A percentile compares a stretch with the other conserved stretches of the same genome.
Evolutionary conservation across 345 rosid species (phyloP).

Genomic region (Lenwebbia sp.): DNA sequence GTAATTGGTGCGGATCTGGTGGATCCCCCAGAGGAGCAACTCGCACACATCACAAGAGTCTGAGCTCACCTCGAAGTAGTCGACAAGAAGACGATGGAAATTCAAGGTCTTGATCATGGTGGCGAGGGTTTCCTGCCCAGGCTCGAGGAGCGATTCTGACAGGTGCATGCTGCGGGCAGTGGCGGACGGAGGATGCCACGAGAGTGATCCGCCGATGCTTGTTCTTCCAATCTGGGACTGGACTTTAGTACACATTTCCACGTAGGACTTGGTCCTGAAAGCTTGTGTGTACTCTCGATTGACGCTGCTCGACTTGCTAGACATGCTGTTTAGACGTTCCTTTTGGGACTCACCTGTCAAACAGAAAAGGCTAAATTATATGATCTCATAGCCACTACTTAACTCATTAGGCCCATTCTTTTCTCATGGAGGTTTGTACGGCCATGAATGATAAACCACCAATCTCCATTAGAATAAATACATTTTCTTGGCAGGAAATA

Average conservation of each 20-base stretch:
- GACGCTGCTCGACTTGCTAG: constrained; percentile 29
- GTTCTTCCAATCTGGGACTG: constrained; percentile 30
- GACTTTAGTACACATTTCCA: constrained; percentile 51
- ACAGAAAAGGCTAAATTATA: neutral
- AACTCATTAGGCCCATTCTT: neutral
- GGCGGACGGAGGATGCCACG: constrained; percentile 1
- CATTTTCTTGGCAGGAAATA: neutral
- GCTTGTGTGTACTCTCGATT: constrained; percentile 80
- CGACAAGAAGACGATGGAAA: constrained; percentile 30
- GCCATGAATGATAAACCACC: neutral
- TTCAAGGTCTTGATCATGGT: constrained; percentile 23
- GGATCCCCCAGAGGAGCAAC: constrained; percentile 46
- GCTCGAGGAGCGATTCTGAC: constrained; percentile 55
- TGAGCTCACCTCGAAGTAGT: constrained; percentile 46
- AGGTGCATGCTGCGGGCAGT: constrained; percentile 15
- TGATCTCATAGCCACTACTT: neutral
- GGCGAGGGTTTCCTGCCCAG: constrained; percentile 36
- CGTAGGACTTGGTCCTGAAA: constrained; percentile 69
- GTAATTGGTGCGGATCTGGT: constrained; percentile 40
- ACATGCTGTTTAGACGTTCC: neutral
- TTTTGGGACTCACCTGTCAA: neutral
- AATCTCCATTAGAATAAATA: neutral
- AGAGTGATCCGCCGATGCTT: neutral
- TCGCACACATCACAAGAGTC: constrained; percentile 56
- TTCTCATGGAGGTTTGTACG: neutral